Base-by-base conservation (phyloP, 768 basidiomycete species). In the Hygrophoropsis aurantiaca region DNA sequence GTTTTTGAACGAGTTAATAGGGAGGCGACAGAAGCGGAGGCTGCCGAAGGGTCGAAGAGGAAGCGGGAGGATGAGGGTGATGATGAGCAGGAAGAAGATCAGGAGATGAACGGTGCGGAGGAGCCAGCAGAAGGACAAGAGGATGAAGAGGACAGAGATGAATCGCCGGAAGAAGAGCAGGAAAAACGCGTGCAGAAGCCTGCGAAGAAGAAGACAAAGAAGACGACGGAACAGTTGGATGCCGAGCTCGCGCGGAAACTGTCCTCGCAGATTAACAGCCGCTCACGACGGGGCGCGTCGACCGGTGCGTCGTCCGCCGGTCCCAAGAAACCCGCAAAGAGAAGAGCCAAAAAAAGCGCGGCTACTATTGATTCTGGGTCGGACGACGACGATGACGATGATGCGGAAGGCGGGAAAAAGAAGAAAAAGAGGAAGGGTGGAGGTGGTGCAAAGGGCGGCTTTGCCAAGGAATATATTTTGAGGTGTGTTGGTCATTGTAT, bases 401-500 rank as follows among this genome's bases (percentile, higher is more conserved):
- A 65, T n/a, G 57, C 57, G 3, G 71, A 69, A 62, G 59, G 70
- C 66, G 58, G 72, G 68, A 57, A 52, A n/a, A n/a, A 25, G 18
- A 55, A 56, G 40, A 47, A 61, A 36, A 78, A 78, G 65, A 72
- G 72, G 60, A 77, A 82, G 55, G 74, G 74, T 13, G 74, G 77
- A 11, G 71, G 75, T 32, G 66, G 67, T 38, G 80, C 82, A 19
- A 80, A 77, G 59, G 87, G 86, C 13, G 89, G 88, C 19, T 90
- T 92, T 62, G 79, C 79, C 40, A 91, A 91, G 65, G 85, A 87
- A 57, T 90, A 83, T 59, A 61, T 64, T 13, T 69, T 92, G 51
- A 91, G 88, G 89, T 87, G 57, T 51, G 32, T 39, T 33, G 37
- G 35, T 35, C 4, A 38, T 44, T 20, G 11, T 43, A 19, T 30